Evolutionary conservation across 768 basidiomycete species (phyloP), one percentile per base, ranked within the genome.

Genomic region (Lentinus brumalis): DNA sequence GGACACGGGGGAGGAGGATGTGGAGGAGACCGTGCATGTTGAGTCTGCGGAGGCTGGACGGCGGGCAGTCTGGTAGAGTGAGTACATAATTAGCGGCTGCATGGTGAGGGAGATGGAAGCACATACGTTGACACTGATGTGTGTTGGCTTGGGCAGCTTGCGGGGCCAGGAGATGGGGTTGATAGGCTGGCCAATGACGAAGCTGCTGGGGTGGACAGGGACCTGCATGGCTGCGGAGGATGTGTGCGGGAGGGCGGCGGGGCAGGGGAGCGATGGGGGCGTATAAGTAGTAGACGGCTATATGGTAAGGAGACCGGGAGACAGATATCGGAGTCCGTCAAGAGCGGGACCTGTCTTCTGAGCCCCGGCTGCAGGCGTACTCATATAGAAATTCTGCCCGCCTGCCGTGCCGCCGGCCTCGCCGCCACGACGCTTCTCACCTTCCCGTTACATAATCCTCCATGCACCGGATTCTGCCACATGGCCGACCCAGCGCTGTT

Each of bases 111-210:
- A 5, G 15, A 12, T 18, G 18, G 32, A 15, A 52, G 10, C 38
- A 56, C 62, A 26, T 29, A 63, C 62, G 46, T 59, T 63, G 26
- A 63, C 53, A 53, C 35, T 63, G 50, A 63, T 59, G 50, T 59
- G 50, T 3, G 57, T 30, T 4, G 62, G 62, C 53, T 45, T 56
- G 32, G 62, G 62, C 14, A 63, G 53, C 54, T 63, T 63, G 53
- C 62, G 62, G 26, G 62, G 62, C 62, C 62, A 63, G 16, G 62
- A 63, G 26, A 63, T 39, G n/a, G 62, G 62, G 35, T 44, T 47
- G 52, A 63, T 63, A 50, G 62, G 62, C 39, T 63, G 62, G 2
- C 62, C 62, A 53, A 56, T 50, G 42, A 63, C 62, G 57, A 63
- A 63, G 62, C 57, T 59, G 57, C 56, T 58, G 52, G 61, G 61